Evolutionary conservation across 2,329 filamentous ascomycete species (phyloP).

Genomic region (Bisporella sp.): DNA sequence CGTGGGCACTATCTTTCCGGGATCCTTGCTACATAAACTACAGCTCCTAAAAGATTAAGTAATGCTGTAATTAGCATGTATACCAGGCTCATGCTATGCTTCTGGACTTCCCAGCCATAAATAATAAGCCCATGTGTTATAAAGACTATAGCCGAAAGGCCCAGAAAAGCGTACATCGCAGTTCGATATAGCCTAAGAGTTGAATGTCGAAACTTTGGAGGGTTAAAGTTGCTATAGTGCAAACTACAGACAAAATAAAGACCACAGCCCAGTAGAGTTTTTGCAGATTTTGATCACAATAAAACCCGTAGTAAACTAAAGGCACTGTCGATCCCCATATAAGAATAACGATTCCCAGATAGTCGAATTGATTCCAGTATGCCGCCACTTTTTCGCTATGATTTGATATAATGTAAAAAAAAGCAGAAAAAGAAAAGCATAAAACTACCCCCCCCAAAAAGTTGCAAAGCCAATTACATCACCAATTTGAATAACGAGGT

Average conservation of each 20-base stretch:
- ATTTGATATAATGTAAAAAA: constrained; percentile 31
- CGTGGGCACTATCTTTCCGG: constrained; percentile 21
- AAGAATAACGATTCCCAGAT: constrained; percentile 31
- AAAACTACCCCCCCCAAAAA: constrained; percentile 29
- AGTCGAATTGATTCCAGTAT: constrained; percentile 32
- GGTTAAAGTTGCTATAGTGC: constrained; percentile 24
- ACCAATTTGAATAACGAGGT: constrained; percentile 23
- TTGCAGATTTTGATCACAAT: constrained; percentile 29
- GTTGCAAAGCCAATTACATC: constrained; percentile 33
- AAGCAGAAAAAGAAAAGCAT: constrained; percentile 32
- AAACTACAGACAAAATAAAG: constrained; percentile 27
- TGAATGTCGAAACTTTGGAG: constrained; percentile 12
- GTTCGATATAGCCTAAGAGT: constrained; percentile 15
- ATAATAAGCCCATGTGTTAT: constrained; percentile 19
- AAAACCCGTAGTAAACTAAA: constrained; percentile 35
- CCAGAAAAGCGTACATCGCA: constrained; percentile 18
- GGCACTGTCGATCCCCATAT: constrained; percentile 33
- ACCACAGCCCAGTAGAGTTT: constrained; percentile 31
- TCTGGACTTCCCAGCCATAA: constrained; percentile 12
- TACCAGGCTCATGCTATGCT: constrained; percentile 12
- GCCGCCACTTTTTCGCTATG: constrained; percentile 28
- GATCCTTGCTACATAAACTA: constrained; percentile 13
- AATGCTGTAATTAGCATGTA: constrained; percentile 8
- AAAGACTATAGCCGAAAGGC: constrained; percentile 20
- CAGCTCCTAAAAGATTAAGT: constrained; percentile 12